Conservation (phyloP, 805 yeast species). For the Metschnikowia henanensis region DNA sequence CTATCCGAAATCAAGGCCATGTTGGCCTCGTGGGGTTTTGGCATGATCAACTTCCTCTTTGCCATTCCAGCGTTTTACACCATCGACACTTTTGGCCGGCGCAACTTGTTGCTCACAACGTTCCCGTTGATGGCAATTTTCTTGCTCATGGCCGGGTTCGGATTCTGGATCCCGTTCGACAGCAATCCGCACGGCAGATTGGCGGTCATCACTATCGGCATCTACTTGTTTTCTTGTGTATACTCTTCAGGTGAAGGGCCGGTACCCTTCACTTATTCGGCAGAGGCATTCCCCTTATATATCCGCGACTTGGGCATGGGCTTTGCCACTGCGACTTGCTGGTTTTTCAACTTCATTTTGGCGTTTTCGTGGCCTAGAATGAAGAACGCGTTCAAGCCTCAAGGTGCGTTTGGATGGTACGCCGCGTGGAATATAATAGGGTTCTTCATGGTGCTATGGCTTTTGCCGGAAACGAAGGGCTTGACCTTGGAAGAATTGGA, state of each 20-base stretch:
- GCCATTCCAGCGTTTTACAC: slow-evolving; percentile 82
- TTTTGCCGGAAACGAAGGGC: slow-evolving; percentile 71
- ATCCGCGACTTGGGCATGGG: slow-evolving; percentile 82
- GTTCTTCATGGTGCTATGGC: slow-evolving; percentile 67
- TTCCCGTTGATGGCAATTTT: slow-evolving; percentile 67
- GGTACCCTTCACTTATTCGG: slow-evolving; percentile 85
- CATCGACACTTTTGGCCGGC: slow-evolving; percentile 76
- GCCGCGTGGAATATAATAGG: slow-evolving; percentile 82
- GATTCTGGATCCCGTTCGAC: slow-evolving; percentile 63
- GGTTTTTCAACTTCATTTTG: slow-evolving; percentile 70
- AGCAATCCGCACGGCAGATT: slow-evolving; percentile 48
- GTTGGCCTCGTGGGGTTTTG: slow-evolving; percentile 85
- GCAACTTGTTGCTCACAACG: slow-evolving; percentile 55
- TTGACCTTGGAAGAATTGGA: slow-evolving; percentile 77
- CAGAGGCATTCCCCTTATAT: slow-evolving; percentile 79
- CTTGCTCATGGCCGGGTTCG: slow-evolving; percentile 63
- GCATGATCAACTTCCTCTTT: slow-evolving; percentile 75
- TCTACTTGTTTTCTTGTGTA: slow-evolving; percentile 68
- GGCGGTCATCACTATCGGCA: slow-evolving; percentile 70
- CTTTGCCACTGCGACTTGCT: slow-evolving; percentile 70
- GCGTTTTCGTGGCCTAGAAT: slow-evolving; percentile 82
- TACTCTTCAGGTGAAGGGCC: slow-evolving; percentile 90
- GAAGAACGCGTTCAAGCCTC: slow-evolving; percentile 62
- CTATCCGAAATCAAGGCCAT: slow-evolving; percentile 62
- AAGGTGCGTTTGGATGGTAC: slow-evolving; percentile 88